phyloP scores from a whole-genome alignment of 495 filamentous ascomycete genomes.

The Lepidopterella palustris region DNA sequence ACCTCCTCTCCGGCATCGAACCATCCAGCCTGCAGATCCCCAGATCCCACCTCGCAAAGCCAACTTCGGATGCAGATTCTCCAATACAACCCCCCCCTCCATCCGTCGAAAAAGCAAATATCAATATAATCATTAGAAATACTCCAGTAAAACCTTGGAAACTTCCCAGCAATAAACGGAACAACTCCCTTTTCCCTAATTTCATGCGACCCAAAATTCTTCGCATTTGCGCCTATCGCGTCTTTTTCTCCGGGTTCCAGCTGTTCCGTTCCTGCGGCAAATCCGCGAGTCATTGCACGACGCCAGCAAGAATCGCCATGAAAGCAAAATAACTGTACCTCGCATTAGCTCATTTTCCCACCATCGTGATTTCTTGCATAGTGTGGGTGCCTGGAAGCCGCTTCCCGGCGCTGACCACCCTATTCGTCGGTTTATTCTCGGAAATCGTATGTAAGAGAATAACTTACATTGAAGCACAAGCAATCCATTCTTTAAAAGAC shows the following conservation, averaged over 20 bases:
- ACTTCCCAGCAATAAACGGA: too few species aligned
- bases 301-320: constrained; percentile 25
- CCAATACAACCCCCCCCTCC: background rate
- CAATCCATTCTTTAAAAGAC: constrained; percentile 22
- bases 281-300: constrained; percentile 9
- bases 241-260: background rate
- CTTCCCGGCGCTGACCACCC: background rate
- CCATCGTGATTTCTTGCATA: too few species aligned
- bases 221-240: background rate
- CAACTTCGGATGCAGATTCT: background rate
- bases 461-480: constrained; percentile 26
- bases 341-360: constrained; percentile 19
- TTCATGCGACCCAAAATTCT: background rate
- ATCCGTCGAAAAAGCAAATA: background rate
- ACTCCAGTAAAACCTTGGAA: too few species aligned
- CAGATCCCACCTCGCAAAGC: background rate
- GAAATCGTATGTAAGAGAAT: constrained; percentile 6
- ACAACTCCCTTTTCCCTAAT: too few species aligned
- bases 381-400: too few species aligned
- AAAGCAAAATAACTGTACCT: constrained; percentile 29
- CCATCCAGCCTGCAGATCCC: background rate
- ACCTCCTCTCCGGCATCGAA: background rate
- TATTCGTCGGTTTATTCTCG: background rate
- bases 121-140: too few species aligned
- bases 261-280: background rate